Conservation (phyloP, 169 alveolate species). For the Cryptosporidium andersoni region DNA sequence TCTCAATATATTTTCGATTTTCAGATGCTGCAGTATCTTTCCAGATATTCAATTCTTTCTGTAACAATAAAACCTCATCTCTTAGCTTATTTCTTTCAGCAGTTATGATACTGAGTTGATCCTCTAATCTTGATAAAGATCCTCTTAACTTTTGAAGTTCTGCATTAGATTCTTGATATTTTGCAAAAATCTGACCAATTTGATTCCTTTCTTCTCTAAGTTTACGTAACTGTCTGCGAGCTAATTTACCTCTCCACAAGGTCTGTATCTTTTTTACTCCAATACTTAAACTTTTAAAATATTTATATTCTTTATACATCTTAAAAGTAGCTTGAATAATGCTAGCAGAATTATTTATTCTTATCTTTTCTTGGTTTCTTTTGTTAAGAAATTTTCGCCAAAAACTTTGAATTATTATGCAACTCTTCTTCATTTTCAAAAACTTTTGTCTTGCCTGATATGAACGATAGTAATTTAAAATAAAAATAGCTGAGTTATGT, state of each 20-base stretch:
- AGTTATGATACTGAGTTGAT: slow-evolving; percentile 75
- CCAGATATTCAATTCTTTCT: slow-evolving; percentile 28
- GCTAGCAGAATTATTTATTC: slow-evolving; percentile 74
- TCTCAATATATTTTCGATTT: slow-evolving; percentile 47
- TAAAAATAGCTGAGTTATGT: slow-evolving; percentile 35
- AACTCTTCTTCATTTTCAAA: slow-evolving; percentile 25
- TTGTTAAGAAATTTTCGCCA: slow-evolving; percentile 41
- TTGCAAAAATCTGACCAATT: slow-evolving; percentile 70
- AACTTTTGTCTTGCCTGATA: slow-evolving; percentile 45
- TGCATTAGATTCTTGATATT: slow-evolving; percentile 77
- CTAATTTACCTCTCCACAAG: slow-evolving; percentile 80
- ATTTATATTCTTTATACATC: slow-evolving; percentile 72
- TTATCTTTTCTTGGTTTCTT: slow-evolving; percentile 65
- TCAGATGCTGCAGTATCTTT: background rate
- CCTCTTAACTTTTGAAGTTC: slow-evolving; percentile 81
- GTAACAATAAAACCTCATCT: slow-evolving; percentile 72
- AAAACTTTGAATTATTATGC: slow-evolving; percentile 14
- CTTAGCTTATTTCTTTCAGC: slow-evolving; percentile 74
- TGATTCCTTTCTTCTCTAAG: slow-evolving; percentile 81
- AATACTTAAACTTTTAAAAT: slow-evolving; percentile 71
- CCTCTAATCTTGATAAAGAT: slow-evolving; percentile 78
- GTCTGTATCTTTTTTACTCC: slow-evolving; percentile 79
- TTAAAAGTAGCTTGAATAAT: slow-evolving; percentile 81
- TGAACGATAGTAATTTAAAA: slow-evolving; percentile 33
- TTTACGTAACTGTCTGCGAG: slow-evolving; percentile 78